These are phyloP conservation scores for Dimocarpus longan DNA, from an alignment of 345 rosid species.

Conservation along the genomic window DNA sequence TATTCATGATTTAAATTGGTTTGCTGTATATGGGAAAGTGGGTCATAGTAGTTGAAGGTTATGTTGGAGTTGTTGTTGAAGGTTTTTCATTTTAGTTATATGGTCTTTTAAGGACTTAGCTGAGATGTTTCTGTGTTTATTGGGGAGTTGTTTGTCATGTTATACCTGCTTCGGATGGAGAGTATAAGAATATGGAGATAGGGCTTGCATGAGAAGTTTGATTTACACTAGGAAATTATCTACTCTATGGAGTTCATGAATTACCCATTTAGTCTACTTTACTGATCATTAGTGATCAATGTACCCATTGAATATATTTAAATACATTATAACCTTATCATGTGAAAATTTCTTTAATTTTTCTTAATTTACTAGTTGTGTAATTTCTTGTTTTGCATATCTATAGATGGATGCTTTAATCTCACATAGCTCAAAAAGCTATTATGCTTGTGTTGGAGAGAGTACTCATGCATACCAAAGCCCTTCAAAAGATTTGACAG, in stretches of 20 bases:
- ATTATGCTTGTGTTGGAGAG: slow-evolving; percentile 98
- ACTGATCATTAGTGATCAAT: no score
- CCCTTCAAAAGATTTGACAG: slow-evolving; percentile 95
- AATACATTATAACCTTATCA: background rate
- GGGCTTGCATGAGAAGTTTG: background rate
- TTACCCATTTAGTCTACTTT: no score
- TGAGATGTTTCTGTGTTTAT: no score
- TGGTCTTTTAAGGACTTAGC: no score
- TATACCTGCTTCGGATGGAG: background rate
- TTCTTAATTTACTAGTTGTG: background rate
- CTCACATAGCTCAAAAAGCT: slow-evolving; percentile 84
- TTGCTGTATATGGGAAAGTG: background rate
- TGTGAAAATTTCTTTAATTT: slow-evolving; percentile 2
- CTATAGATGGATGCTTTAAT: slow-evolving; percentile 94
- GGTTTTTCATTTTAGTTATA: no score
- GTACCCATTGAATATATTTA: no score
- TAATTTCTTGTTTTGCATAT: background rate
- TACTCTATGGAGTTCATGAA: no score
- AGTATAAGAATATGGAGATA: background rate
- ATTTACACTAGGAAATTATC: no score
- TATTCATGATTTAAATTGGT: no score
- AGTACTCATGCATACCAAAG: slow-evolving; percentile 96
- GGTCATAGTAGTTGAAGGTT: background rate
- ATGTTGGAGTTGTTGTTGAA: background rate
- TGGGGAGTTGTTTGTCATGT: no score